Evolutionary conservation across 2,329 filamentous ascomycete species (phyloP), one percentile per base, ranked within the genome.

Genomic region (Fonsecaea pedrosoi): DNA sequence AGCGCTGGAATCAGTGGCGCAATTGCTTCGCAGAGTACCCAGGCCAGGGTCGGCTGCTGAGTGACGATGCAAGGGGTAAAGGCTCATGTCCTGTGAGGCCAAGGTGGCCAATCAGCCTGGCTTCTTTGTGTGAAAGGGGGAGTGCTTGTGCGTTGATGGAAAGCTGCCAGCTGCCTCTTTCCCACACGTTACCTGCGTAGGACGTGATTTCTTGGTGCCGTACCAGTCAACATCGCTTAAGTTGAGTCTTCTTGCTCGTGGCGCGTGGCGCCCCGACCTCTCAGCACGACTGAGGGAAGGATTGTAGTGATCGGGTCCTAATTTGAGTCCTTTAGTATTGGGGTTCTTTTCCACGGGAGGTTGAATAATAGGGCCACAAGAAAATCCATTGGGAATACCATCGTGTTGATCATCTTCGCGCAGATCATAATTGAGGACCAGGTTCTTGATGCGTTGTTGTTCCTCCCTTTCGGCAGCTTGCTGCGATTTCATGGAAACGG

Each of bases 171-270:
- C 12, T 38, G 62, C 54, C 55, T 66, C 67, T 37, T 58, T 62
- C 61, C 50, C 61, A 60, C 65, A 48, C n/a, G 25, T 42, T 34
- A 25, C 35, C 21, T 54, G n/a, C 30, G 34, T 37, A 54, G 40
- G 30, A 34, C 30, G 48, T 8, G 54, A n/a, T 30, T 54, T 65
- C 32, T 62, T 64, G 54, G 64, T 68, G 67, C 72, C 83, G 82
- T 94, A 97, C 95, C 95, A 99, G 79, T 99, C 94, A 78, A 99
- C 92, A 80, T 99, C 95, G 79, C 92, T 97, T 67, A 98, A 86
- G 78, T 98, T 94, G 68, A 99, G 84, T 80, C 96, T 96, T 75
- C 95, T 88, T 66, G 91, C 89, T 70, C 94, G 90, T 78, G 97
- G 93, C 67, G 90, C 89, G 75, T 86, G 87, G 63, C 91, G 89